These are phyloP conservation scores for Phylloporus sp. DNA, from an alignment of 768 basidiomycete genomes.

Conservation along the genomic window DNA sequence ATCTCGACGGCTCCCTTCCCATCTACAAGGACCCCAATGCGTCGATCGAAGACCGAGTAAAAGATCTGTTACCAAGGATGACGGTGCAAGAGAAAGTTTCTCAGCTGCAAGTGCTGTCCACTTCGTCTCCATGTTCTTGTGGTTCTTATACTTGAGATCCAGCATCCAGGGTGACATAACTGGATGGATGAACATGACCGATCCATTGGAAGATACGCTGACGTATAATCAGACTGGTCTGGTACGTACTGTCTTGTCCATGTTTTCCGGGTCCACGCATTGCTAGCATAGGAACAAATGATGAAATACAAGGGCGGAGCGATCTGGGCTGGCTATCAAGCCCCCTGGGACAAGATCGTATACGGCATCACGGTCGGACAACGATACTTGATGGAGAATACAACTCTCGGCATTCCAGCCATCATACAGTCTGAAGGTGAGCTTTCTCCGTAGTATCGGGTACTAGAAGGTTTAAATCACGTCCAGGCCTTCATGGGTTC, in stretches of 20 bases:
- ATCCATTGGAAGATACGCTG: conserved; percentile 57
- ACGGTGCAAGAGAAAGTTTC: conserved; percentile 62
- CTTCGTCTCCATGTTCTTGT: neutral
- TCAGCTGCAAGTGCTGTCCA: conserved; percentile 47
- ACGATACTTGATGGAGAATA: conserved; percentile 64
- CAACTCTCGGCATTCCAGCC: conserved; percentile 66
- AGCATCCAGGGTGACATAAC: conserved; percentile 64
- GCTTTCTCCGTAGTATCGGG: conserved; percentile 38
- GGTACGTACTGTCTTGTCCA: conserved; percentile 27
- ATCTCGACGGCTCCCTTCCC: conserved; percentile 50
- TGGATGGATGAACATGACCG: conserved; percentile 53
- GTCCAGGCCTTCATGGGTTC: conserved; percentile 59
- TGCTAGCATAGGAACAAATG: conserved; percentile 36
- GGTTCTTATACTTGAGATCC: neutral
- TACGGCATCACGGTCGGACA: conserved; percentile 39
- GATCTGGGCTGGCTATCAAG: conserved; percentile 65
- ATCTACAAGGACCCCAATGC: conserved; percentile 59
- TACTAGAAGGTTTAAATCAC: conserved; percentile 4
- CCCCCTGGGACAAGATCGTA: conserved; percentile 59
- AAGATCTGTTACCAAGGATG: conserved; percentile 62
- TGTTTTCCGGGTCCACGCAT: neutral
- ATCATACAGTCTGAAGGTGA: conserved; percentile 38
- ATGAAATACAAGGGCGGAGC: conserved; percentile 46
- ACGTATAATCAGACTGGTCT: conserved; percentile 46
- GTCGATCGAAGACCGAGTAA: conserved; percentile 37